Evolutionary conservation across 306 rosid species (phyloP).

Genomic region (Mucuna pruriens): DNA sequence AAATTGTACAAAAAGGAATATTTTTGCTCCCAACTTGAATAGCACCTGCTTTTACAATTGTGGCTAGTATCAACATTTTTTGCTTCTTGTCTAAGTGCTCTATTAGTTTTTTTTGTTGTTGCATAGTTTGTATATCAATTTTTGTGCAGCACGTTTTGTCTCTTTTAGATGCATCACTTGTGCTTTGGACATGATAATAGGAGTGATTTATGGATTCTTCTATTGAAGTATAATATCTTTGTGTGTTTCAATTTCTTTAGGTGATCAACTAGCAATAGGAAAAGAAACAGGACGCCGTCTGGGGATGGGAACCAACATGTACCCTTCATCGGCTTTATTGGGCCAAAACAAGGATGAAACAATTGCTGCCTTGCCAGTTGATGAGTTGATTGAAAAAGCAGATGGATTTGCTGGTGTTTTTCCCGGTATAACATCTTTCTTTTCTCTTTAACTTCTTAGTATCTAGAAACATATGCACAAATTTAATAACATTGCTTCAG

Average conservation of each 20-base stretch:
- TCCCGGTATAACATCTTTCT: slow-evolving; percentile 58
- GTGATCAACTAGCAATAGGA: slow-evolving; percentile 88
- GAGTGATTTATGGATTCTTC: background rate
- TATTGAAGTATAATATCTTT: background rate
- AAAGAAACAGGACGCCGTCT: slow-evolving; percentile 89
- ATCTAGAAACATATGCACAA: background rate
- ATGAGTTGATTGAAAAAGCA: slow-evolving; percentile 82
- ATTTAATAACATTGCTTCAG: background rate
- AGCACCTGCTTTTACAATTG: background rate
- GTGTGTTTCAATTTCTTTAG: slow-evolving; percentile 42
- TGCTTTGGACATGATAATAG: background rate
- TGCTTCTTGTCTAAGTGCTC: background rate
- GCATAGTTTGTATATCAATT: background rate
- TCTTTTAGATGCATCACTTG: background rate
- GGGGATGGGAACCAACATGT: slow-evolving; percentile 95
- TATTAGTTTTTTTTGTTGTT: background rate
- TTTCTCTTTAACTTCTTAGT: background rate
- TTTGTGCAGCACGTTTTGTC: background rate
- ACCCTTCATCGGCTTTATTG: slow-evolving; percentile 76
- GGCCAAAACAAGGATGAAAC: slow-evolving; percentile 74
- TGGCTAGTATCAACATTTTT: background rate
- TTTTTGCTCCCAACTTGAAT: background rate
- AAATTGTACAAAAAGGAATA: background rate
- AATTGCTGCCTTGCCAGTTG: slow-evolving; percentile 72
- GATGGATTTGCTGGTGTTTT: slow-evolving; percentile 92